Conservation (phyloP, 2,329 filamentous ascomycete genomes). For the Alternaria triticina region DNA sequence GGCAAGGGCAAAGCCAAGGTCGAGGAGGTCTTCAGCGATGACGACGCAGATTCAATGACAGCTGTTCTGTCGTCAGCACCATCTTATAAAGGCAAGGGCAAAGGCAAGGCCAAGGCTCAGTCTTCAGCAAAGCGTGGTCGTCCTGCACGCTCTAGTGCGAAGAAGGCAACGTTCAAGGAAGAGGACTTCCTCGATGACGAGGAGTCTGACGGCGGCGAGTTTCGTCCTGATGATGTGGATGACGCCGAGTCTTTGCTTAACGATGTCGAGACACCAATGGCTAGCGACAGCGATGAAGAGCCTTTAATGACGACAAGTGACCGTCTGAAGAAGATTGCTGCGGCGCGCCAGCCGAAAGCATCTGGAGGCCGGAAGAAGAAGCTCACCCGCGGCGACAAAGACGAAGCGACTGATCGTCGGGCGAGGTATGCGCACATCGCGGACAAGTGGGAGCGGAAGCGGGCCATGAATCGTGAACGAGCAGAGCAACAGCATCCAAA, state of each 20-base stretch:
- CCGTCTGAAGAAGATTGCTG: slow-evolving; percentile 20
- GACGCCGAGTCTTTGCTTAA: slow-evolving; percentile 30
- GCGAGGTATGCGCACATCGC: slow-evolving; percentile 42
- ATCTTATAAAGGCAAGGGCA: slow-evolving; percentile 30
- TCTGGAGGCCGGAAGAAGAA: slow-evolving; percentile 33
- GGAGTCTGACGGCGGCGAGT: slow-evolving; percentile 38
- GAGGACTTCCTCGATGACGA: slow-evolving; percentile 29
- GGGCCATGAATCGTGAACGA: slow-evolving; percentile 65
- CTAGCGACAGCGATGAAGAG: slow-evolving; percentile 38
- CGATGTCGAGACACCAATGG: slow-evolving; percentile 21
- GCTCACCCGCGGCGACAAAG: slow-evolving; percentile 29
- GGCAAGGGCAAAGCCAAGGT: slow-evolving; percentile 21
- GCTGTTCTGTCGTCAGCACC: slow-evolving; percentile 10
- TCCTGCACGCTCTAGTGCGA: slow-evolving; percentile 27
- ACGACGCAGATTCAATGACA: slow-evolving; percentile 10
- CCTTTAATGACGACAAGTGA: slow-evolving; percentile 29
- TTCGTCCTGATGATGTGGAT: slow-evolving; percentile 32
- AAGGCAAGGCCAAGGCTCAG: slow-evolving; percentile 26
- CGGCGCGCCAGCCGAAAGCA: slow-evolving; percentile 14
- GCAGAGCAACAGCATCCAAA: slow-evolving; percentile 79
- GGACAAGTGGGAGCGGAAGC: slow-evolving; percentile 51
- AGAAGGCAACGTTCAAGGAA: slow-evolving; percentile 16
- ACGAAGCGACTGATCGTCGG: slow-evolving; percentile 23
- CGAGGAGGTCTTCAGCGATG: slow-evolving; percentile 12
- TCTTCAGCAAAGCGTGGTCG: slow-evolving; percentile 21